Percentiles rank a stretch among this genome's conserved stretches.
Conservation (phyloP, 192 early-diverging fungal genomes). For the Pilaira anomala region DNA sequence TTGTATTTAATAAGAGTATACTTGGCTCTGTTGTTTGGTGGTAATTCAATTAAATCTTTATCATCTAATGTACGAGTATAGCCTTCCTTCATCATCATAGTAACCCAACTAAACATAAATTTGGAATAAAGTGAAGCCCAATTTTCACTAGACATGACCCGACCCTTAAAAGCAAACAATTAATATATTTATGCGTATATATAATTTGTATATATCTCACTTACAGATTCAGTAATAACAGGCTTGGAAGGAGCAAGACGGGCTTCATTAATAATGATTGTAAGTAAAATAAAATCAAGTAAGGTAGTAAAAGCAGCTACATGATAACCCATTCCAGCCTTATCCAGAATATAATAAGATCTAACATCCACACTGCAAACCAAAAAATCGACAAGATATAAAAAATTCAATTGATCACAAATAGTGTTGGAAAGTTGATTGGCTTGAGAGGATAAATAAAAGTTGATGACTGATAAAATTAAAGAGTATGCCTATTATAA, state of each 20-base stretch:
- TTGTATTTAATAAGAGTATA: conserved; percentile 20
- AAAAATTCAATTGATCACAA: conserved; percentile 27
- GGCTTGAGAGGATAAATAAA: not conserved
- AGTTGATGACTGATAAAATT: conserved; percentile 34
- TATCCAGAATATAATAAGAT: conserved; percentile 27
- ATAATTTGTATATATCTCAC: not conserved
- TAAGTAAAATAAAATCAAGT: conserved; percentile 17
- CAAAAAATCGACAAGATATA: conserved; percentile 25
- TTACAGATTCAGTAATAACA: conserved; percentile 27
- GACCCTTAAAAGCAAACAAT: conserved; percentile 15
- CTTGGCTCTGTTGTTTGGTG: conserved; percentile 44
- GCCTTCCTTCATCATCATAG: conserved; percentile 51
- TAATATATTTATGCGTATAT: not conserved
- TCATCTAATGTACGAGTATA: conserved; percentile 45
- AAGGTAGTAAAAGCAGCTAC: conserved; percentile 12
- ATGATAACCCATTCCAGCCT: conserved; percentile 16
- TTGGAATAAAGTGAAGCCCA: conserved; percentile 33
- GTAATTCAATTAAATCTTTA: conserved; percentile 49
- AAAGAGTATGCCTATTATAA: conserved; percentile 17
- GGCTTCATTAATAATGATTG: conserved; percentile 29
- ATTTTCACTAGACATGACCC: conserved; percentile 26
- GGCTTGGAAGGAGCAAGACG: conserved; percentile 16
- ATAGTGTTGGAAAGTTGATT: conserved; percentile 14
- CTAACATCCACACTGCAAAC: conserved; percentile 25
- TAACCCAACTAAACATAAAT: conserved; percentile 53